Evolutionary conservation across 2,329 filamentous ascomycete genomes (phyloP).

Genomic region (Teratosphaeria destructans): DNA sequence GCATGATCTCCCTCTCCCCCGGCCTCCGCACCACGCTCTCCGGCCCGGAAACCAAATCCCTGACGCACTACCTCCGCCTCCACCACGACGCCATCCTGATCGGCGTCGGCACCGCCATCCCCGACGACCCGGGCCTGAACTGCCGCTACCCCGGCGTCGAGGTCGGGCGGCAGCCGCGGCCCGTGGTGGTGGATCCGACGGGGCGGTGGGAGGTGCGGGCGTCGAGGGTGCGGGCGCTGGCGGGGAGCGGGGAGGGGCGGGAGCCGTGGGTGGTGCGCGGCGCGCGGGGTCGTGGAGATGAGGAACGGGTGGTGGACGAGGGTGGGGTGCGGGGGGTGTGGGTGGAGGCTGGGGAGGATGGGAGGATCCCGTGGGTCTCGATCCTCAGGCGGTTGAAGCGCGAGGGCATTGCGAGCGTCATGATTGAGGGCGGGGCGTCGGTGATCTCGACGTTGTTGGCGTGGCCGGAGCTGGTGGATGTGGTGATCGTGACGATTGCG

Average conservation of each 20-base stretch:
- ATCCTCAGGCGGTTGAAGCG: slow-evolving; percentile 49
- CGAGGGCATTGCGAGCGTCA: slow-evolving; percentile 63
- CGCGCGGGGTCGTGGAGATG: background rate
- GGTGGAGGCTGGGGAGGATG: slow-evolving; percentile 23
- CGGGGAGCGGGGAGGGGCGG: slow-evolving; percentile 53
- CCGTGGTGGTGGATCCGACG: slow-evolving; percentile 70
- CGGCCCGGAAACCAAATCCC: slow-evolving; percentile 71
- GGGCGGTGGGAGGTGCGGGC: slow-evolving; percentile 57
- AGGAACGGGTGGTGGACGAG: background rate
- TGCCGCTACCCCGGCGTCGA: slow-evolving; percentile 42
- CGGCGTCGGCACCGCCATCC: slow-evolving; percentile 71
- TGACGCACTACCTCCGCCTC: slow-evolving; percentile 85
- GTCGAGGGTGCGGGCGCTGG: slow-evolving; percentile 54
- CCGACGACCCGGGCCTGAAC: slow-evolving; percentile 79
- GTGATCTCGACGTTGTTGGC: slow-evolving; percentile 73
- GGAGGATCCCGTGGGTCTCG: slow-evolving; percentile 45
- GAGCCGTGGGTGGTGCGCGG: slow-evolving; percentile 62
- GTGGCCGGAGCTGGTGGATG: slow-evolving; percentile 53
- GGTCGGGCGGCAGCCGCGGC: slow-evolving; percentile 58
- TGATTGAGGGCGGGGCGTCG: slow-evolving; percentile 80
- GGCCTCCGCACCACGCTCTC: slow-evolving; percentile 77
- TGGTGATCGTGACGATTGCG: slow-evolving; percentile 79
- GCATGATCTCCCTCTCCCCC: slow-evolving; percentile 62
- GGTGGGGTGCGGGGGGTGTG: background rate
- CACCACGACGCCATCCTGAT: slow-evolving; percentile 76